Conservation (phyloP, 179 eudicot genomes). For the Patellifolia procumbens region DNA sequence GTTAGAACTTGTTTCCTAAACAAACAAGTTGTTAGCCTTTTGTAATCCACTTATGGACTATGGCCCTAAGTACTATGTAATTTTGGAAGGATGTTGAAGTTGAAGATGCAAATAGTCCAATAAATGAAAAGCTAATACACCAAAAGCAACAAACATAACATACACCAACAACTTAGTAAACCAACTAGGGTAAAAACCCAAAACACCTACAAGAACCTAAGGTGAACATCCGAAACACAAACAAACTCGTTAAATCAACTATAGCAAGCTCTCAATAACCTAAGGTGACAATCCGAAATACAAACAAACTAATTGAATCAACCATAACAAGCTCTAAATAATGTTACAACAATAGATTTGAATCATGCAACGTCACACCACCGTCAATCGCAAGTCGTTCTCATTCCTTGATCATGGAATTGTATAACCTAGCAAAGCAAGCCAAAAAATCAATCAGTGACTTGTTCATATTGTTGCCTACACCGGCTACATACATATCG, state of each 20-base stretch:
- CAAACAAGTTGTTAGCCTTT: too few species aligned
- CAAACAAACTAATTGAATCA: not conserved
- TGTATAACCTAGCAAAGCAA: conserved; percentile 22
- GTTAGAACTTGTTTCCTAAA: too few species aligned
- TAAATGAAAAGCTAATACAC: not conserved
- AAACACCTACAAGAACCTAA: not conserved
- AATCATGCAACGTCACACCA: not conserved
- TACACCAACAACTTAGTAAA: not conserved
- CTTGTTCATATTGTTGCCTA: not conserved
- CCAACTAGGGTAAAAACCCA: not conserved
- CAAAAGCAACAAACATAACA: not conserved
- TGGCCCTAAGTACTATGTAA: too few species aligned
- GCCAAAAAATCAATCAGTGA: not conserved
- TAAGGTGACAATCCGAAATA: not conserved
- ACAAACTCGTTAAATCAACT: too few species aligned
- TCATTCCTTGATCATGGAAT: conserved; percentile 20
- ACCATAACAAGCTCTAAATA: not conserved
- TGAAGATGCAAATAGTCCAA: too few species aligned
- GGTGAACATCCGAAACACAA: not conserved
- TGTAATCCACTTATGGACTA: too few species aligned
- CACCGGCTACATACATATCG: too few species aligned
- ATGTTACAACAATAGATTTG: not conserved
- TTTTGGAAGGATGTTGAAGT: too few species aligned
- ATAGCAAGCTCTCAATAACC: not conserved
- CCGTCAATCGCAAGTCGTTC: not conserved